Conservation (phyloP, 2,329 filamentous ascomycete species). For the Cercospora beticola region DNA sequence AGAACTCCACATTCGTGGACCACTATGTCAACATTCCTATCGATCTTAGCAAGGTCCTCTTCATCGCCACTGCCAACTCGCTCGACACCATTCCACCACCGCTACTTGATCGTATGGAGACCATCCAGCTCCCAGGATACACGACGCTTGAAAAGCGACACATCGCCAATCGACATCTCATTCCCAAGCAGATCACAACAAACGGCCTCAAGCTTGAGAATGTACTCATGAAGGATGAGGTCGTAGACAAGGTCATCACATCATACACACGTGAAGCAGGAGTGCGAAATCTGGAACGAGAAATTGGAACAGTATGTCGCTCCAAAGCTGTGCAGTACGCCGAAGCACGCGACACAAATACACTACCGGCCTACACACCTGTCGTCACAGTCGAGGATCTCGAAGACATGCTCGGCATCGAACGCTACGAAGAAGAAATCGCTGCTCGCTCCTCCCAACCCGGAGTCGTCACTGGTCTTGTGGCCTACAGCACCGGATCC, state of each 20-base stretch:
- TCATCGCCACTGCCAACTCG: conserved; percentile 94
- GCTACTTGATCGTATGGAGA: conserved; percentile 94
- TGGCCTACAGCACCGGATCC: conserved; percentile 88
- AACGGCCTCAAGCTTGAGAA: conserved; percentile 80
- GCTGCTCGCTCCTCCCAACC: conserved; percentile 79
- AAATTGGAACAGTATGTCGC: conserved; percentile 91
- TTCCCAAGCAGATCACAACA: conserved; percentile 89
- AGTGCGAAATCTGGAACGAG: conserved; percentile 92
- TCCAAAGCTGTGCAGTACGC: conserved; percentile 94
- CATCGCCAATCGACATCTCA: conserved; percentile 88
- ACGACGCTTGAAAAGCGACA: conserved; percentile 96
- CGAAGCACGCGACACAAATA: conserved; percentile 75
- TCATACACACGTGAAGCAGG: conserved; percentile 95
- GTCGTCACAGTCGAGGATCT: conserved; percentile 75
- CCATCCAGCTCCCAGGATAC: conserved; percentile 88
- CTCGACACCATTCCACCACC: conserved; percentile 94
- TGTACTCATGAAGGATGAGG: conserved; percentile 73
- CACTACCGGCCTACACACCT: conserved; percentile 66
- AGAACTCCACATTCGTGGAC: conserved; percentile 91
- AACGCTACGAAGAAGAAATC: conserved; percentile 93
- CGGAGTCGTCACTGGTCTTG: conserved; percentile 91
- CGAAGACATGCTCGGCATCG: conserved; percentile 86
- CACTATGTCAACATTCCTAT: conserved; percentile 96
- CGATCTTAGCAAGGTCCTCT: conserved; percentile 92
- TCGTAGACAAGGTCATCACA: conserved; percentile 93